Percentiles rank a stretch among this genome's conserved stretches.
Evolutionary conservation across 1,139 yeast species (phyloP).

Genomic region (Kurtzmaniella quercitrusa): DNA sequence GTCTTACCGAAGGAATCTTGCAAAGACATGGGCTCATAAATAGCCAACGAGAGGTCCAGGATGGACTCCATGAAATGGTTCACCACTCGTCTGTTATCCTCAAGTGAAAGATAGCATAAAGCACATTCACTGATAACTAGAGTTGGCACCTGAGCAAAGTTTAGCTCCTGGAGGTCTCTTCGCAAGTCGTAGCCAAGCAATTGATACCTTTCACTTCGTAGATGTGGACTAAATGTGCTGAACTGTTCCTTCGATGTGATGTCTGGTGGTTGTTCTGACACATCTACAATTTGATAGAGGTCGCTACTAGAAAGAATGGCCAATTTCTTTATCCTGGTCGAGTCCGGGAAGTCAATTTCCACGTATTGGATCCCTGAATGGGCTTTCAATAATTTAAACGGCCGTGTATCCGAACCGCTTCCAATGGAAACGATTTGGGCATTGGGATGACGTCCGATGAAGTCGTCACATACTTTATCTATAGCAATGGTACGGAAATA

Average conservation of each 20-base stretch:
- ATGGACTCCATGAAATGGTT: constrained; percentile 28
- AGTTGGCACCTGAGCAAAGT: constrained; percentile 46
- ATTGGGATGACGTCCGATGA: constrained; percentile 29
- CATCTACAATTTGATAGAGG: constrained; percentile 18
- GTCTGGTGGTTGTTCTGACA: constrained; percentile 8
- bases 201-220: constrained; percentile 48
- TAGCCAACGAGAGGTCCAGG: constrained; percentile 15
- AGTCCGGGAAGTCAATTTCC: constrained; percentile 73
- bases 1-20: constrained; percentile 74
- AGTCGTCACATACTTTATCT: constrained; percentile 48
- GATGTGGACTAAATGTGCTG: constrained; percentile 17
- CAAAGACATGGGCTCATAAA: constrained; percentile 85
- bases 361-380: constrained; percentile 39
- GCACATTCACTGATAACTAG: constrained; percentile 84
- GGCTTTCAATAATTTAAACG: constrained; percentile 45
- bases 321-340: constrained; percentile 56
- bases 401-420: constrained; percentile 93
- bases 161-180: constrained; percentile 4
- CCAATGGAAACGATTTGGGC: constrained; percentile 77
- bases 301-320: constrained; percentile 36
- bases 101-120: constrained; percentile 70
- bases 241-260: constrained; percentile 22
- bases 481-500: constrained; percentile 68
- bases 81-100: constrained; percentile 51
- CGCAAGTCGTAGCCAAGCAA: constrained; percentile 57